Evolutionary conservation across 768 basidiomycete species (phyloP).

Genomic region (Fomitopsis serialis): DNA sequence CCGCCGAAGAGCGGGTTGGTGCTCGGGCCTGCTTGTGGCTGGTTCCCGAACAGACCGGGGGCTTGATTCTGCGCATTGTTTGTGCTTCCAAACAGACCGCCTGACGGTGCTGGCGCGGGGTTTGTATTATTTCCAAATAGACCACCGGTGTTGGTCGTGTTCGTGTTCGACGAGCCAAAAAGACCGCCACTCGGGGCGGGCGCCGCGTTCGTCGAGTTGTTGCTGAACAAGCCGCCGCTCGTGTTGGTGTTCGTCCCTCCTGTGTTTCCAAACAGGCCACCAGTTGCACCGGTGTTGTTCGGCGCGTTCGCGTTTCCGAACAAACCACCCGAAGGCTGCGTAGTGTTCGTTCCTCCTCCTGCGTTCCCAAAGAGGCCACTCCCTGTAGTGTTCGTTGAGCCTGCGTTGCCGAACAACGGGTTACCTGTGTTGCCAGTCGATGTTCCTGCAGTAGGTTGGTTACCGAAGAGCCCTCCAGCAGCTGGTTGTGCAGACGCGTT

Average conservation of each 20-base stretch:
- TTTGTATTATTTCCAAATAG: constrained; percentile 17
- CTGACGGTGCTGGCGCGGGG: constrained; percentile 8
- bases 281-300: constrained; percentile 2
- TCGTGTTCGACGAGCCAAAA: constrained; percentile 20
- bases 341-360: background rate
- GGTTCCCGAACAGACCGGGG: constrained; percentile 11
- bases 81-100: constrained; percentile 10
- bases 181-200: constrained; percentile 14
- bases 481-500: background rate
- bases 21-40: constrained; percentile 14
- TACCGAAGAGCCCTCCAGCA: constrained; percentile 21
- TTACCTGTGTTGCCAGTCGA: constrained; percentile 10
- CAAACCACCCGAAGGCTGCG: background rate
- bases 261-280: constrained; percentile 18
- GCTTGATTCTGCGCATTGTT: constrained; percentile 3
- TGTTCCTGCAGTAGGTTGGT: constrained; percentile 1
- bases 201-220: constrained; percentile 8
- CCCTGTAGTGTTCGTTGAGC: constrained; percentile 6
- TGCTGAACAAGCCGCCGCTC: constrained; percentile 19
- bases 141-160: constrained; percentile 10
- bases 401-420: constrained; percentile 25
- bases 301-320: constrained; percentile 4
- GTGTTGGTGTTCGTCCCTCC: constrained; percentile 5
- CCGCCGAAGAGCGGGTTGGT: constrained; percentile 26
- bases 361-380: constrained; percentile 19